phyloP scores from a whole-genome alignment of 1,139 yeast genomes.

The Scheffersomyces segobiensis region DNA sequence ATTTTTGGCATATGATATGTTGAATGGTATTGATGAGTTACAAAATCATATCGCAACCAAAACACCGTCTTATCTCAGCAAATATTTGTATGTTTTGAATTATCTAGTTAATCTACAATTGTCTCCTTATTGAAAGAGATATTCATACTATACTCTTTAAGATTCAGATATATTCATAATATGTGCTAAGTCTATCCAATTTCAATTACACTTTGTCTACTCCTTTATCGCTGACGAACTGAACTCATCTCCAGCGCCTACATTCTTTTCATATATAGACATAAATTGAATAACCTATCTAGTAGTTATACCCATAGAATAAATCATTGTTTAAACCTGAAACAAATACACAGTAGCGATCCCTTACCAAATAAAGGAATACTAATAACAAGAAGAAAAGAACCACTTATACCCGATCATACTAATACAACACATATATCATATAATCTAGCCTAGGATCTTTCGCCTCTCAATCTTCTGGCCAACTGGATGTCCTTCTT shows the following conservation, averaged over 20 bases:
- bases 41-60: neutral
- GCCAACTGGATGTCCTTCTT: conserved; percentile 57
- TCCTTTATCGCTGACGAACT: neutral
- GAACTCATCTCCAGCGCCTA: neutral
- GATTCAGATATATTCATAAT: no score
- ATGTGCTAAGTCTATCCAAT: no score
- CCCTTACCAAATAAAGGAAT: neutral
- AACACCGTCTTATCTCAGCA: no score
- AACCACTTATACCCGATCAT: neutral
- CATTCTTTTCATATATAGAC: neutral
- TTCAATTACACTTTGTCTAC: neutral
- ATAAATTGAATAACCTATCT: neutral
- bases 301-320: neutral
- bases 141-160: neutral
- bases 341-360: neutral
- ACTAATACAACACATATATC: neutral
- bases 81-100: no score
- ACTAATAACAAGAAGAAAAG: neutral
- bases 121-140: no score
- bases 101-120: no score
- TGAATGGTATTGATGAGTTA: neutral
- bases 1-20: no score
- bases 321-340: neutral
- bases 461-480: conserved; percentile 56
- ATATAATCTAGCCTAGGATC: conserved; percentile 28